These are phyloP conservation scores for Diaporthe ilicicola DNA, from an alignment of 2,329 filamentous ascomycete genomes.

Conservation along the genomic window DNA sequence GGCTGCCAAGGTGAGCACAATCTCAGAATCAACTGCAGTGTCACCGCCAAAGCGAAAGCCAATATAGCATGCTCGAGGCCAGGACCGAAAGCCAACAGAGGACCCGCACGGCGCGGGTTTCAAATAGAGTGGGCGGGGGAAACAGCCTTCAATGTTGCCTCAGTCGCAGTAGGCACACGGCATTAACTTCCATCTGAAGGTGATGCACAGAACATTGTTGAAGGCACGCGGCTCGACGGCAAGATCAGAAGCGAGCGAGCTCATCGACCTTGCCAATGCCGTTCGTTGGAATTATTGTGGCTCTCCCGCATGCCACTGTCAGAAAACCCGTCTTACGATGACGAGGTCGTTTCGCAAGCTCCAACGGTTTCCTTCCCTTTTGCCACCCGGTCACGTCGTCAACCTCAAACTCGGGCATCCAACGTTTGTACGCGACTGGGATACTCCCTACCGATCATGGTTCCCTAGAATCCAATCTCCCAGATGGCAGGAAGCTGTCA, in stretches of 20 bases:
- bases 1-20: constrained; percentile 3
- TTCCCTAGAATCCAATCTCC: constrained; percentile 17
- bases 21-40: constrained; percentile 10
- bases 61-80: not conserved
- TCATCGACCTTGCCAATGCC: not conserved
- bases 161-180: constrained; percentile 10
- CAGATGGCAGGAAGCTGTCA: not conserved
- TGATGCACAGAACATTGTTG: constrained; percentile 15
- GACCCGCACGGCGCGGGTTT: constrained; percentile 20
- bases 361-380: not conserved
- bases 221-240: not conserved
- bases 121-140: constrained; percentile 3
- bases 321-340: not conserved
- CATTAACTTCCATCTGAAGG: not conserved
- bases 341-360: constrained; percentile 13
- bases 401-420: constrained; percentile 6
- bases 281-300: too few species aligned
- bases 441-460: not conserved
- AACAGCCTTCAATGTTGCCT: constrained; percentile 1
- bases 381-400: not conserved
- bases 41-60: constrained; percentile 6
- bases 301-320: constrained; percentile 1
- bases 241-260: not conserved
- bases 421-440: constrained; percentile 11
- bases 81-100: not conserved